phyloP scores from a whole-genome alignment of 2,329 filamentous ascomycete genomes.

The Rhexocercosporidium sp. region DNA sequence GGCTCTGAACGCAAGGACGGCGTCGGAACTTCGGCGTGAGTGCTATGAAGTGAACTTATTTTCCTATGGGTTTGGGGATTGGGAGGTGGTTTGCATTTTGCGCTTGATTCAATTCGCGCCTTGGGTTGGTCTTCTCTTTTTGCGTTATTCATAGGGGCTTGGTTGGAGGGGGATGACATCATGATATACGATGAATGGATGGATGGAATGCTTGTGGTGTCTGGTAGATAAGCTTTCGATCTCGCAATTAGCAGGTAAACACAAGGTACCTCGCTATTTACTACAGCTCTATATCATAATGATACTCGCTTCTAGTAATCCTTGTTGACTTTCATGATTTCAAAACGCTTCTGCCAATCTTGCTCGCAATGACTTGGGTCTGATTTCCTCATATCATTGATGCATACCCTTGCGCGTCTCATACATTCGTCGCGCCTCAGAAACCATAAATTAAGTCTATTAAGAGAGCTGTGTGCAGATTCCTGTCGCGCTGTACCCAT shows the following conservation, averaged over 20 bases:
- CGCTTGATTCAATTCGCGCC: slow-evolving; percentile 15
- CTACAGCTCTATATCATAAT: not conserved
- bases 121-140: not conserved
- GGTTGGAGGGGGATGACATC: not conserved
- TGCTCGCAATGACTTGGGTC: no score
- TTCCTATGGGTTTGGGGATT: not conserved
- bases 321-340: not conserved
- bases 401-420: no score
- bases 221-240: not conserved
- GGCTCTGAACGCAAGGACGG: slow-evolving; percentile 41
- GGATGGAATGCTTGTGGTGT: not conserved
- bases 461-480: no score
- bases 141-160: not conserved
- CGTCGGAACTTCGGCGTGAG: slow-evolving; percentile 39
- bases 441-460: no score
- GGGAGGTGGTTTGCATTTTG: slow-evolving; percentile 8
- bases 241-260: not conserved
- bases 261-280: not conserved
- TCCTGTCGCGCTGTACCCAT: no score
- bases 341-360: not conserved
- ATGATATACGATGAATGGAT: slow-evolving; percentile 2
- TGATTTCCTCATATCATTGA: no score
- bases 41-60: not conserved
- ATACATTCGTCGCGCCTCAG: no score
- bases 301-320: not conserved